These are phyloP conservation scores for Chenopodium formosanum DNA, from an alignment of 148 eudicot species.

Conservation along the genomic window DNA sequence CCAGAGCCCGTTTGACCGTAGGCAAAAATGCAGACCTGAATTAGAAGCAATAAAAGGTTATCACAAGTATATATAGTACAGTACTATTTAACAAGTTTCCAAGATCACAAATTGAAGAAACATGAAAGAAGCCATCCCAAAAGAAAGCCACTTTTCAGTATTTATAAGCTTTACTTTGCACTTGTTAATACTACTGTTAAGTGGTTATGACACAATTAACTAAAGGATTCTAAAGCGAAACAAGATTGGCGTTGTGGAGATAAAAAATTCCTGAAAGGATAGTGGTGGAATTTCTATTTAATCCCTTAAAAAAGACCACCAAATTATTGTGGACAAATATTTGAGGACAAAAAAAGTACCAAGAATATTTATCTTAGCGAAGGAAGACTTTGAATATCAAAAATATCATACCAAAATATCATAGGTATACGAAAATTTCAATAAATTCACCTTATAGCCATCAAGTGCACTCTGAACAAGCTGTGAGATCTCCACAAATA, in stretches of 20 bases:
- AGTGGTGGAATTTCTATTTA: not conserved
- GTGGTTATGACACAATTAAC: not conserved
- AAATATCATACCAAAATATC: not conserved
- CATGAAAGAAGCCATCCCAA: not conserved
- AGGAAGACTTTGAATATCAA: not conserved
- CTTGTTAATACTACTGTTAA: not conserved
- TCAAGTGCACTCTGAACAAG: conserved; percentile 99
- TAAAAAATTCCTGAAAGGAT: not conserved
- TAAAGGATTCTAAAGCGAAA: not conserved
- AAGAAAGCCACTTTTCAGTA: not conserved
- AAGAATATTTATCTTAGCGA: too few relatives aligned
- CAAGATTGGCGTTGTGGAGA: not conserved
- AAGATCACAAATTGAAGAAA: not conserved
- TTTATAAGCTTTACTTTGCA: not conserved
- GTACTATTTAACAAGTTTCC: not conserved
- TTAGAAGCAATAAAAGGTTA: not conserved
- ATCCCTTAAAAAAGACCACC: not conserved
- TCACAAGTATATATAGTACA: not conserved
- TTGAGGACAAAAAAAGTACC: too few relatives aligned
- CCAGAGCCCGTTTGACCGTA: conserved; percentile 99
- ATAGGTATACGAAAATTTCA: not conserved
- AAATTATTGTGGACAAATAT: not conserved
- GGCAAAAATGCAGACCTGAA: conserved; percentile 92
- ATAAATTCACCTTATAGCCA: conserved; percentile 78
- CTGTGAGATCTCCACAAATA: conserved; percentile 97